Percentiles rank a stretch among this genome's conserved stretches.
These are phyloP conservation scores for Lentinula detonsa DNA, from an alignment of 768 basidiomycete genomes.

Conservation along the genomic window DNA sequence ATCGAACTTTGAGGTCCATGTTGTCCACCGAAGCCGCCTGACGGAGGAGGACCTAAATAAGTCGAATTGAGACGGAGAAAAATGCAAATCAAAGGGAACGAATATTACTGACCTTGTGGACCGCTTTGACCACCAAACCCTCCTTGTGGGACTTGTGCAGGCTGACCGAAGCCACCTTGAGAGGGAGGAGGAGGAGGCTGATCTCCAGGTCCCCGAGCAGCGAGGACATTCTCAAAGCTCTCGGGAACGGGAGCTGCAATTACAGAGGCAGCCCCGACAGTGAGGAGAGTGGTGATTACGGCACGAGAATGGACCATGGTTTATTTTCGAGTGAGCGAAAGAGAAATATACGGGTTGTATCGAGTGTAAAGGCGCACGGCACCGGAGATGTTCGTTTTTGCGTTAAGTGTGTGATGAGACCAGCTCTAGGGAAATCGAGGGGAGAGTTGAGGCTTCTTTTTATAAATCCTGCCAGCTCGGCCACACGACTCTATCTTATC, in stretches of 20 bases:
- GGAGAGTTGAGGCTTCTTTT: neutral
- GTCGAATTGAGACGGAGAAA: too few relatives aligned
- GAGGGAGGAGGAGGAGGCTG: neutral
- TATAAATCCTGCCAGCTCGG: neutral
- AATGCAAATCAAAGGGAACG: too few relatives aligned
- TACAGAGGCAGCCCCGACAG: neutral
- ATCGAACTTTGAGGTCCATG: too few relatives aligned
- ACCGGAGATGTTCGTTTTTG: neutral
- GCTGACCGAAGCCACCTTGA: neutral
- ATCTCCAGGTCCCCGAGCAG: neutral
- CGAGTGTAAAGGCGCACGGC: neutral
- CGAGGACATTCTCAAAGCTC: neutral
- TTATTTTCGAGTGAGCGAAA: neutral
- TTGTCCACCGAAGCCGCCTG: too few relatives aligned
- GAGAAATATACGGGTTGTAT: neutral
- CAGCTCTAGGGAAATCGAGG: neutral
- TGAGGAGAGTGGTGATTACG: neutral
- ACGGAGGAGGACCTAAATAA: too few relatives aligned
- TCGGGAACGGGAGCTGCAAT: neutral
- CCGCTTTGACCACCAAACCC: too few relatives aligned
- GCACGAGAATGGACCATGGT: conserved; percentile 1
- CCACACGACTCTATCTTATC: neutral
- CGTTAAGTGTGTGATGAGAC: neutral
- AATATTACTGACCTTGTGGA: too few relatives aligned
- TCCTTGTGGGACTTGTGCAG: too few relatives aligned